These are phyloP conservation scores for Penicillium dipodomyicola DNA, from an alignment of 495 filamentous ascomycete genomes.

Conservation along the genomic window DNA sequence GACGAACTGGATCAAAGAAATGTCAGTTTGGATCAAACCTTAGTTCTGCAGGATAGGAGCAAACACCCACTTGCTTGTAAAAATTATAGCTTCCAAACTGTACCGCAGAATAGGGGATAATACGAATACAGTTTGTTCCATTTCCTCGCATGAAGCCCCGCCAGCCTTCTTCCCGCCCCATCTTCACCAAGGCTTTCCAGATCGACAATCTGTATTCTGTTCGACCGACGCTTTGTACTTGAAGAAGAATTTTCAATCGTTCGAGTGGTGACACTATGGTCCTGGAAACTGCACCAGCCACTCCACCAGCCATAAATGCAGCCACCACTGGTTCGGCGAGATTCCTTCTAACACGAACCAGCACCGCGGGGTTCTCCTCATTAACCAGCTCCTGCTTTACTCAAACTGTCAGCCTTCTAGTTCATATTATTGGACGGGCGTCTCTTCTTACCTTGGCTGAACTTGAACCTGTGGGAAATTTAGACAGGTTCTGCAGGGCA, in stretches of 20 bases:
- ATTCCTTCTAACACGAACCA: slow-evolving; percentile 23
- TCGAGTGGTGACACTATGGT: slow-evolving; percentile 96
- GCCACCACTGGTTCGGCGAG: slow-evolving; percentile 71
- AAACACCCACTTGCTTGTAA: slow-evolving; percentile 77
- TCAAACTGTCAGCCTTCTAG: neutral
- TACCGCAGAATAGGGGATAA: slow-evolving; percentile 95
- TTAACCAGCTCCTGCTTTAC: slow-evolving; percentile 16
- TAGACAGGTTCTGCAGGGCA: slow-evolving; percentile 24
- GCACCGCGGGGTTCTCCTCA: slow-evolving; percentile 16
- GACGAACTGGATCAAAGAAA: slow-evolving; percentile 56
- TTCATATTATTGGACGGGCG: neutral
- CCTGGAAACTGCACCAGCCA: slow-evolving; percentile 93
- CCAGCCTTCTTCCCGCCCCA: slow-evolving; percentile 96
- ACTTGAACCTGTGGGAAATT: slow-evolving; percentile 22
- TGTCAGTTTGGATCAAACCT: neutral
- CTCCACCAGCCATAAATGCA: slow-evolving; percentile 92
- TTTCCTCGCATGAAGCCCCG: slow-evolving; percentile 95
- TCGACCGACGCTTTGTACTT: slow-evolving; percentile 87
- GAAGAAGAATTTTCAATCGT: slow-evolving; percentile 93
- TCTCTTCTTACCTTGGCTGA: slow-evolving; percentile 28
- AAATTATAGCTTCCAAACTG: slow-evolving; percentile 98
- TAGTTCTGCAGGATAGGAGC: neutral
- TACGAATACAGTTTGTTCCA: slow-evolving; percentile 96
- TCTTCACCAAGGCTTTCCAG: slow-evolving; percentile 83
- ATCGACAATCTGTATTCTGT: slow-evolving; percentile 91